Conservation (phyloP, 2,329 filamentous ascomycete species). For the Verticillium zaregamsianum region DNA sequence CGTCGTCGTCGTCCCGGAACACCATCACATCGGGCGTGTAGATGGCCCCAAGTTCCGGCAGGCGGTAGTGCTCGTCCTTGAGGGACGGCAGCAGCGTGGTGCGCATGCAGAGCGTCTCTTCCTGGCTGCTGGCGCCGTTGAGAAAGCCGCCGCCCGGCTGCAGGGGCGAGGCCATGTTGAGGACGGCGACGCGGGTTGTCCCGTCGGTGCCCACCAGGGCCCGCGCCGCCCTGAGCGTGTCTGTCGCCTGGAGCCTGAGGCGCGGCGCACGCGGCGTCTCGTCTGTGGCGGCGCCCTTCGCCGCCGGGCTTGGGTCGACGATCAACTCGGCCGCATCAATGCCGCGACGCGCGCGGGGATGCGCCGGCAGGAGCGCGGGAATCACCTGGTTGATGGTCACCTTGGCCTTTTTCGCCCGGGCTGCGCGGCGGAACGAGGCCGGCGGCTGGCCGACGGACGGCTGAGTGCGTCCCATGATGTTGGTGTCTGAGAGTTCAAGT, state of each 20-base stretch:
- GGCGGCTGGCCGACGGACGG: conserved; percentile 10
- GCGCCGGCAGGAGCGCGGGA: conserved; percentile 47
- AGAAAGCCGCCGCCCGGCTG: conserved; percentile 58
- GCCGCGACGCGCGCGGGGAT: conserved; percentile 51
- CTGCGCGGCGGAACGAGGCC: conserved; percentile 12
- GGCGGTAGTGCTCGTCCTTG: conserved; percentile 52
- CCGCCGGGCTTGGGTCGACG: conserved; percentile 21
- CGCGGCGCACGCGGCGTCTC: conserved; percentile 15
- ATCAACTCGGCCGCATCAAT: conserved; percentile 48
- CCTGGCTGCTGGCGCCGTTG: conserved; percentile 54
- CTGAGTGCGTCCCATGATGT: conserved; percentile 9
- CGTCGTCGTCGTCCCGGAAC: conserved; percentile 38
- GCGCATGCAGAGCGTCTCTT: conserved; percentile 58
- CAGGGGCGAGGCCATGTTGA: conserved; percentile 62
- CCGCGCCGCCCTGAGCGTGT: conserved; percentile 50
- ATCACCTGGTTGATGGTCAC: conserved; percentile 57
- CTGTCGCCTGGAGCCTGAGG: conserved; percentile 42
- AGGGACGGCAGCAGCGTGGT: conserved; percentile 57
- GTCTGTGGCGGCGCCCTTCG: neutral
- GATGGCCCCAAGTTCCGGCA: conserved; percentile 53
- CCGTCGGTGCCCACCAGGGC: conserved; percentile 18
- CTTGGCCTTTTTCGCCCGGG: conserved; percentile 51
- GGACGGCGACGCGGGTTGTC: conserved; percentile 39
- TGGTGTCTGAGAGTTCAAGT: neutral
- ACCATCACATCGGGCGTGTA: conserved; percentile 57